Evolutionary conservation across 1,139 yeast species (phyloP).

Genomic region (Kazachstania sp.): DNA sequence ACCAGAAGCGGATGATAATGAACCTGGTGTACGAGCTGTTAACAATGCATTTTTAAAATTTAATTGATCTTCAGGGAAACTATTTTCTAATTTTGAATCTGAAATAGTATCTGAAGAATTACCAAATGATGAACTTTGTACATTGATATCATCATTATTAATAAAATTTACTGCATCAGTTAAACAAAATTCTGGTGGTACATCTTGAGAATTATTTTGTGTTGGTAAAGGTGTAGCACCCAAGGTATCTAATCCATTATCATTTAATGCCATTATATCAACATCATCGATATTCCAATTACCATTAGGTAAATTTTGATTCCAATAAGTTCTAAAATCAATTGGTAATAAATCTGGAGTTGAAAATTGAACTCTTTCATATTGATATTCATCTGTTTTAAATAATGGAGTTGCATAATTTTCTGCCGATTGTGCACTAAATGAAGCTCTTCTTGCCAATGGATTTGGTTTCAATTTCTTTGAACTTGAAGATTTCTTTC

Average conservation of each 20-base stretch:
- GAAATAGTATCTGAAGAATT: background rate
- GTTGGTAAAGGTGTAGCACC: background rate
- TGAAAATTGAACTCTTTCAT: slow-evolving; percentile 43
- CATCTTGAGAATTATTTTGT: background rate
- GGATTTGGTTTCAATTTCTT: background rate
- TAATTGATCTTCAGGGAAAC: background rate
- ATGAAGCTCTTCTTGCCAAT: slow-evolving; percentile 51
- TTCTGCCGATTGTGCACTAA: slow-evolving; percentile 67
- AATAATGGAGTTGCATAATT: slow-evolving; percentile 44
- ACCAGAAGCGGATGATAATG: background rate
- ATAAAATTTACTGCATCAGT: slow-evolving; percentile 1
- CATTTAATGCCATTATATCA: background rate
- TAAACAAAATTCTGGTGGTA: slow-evolving; percentile 6
- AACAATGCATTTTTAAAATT: background rate
- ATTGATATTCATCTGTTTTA: slow-evolving; percentile 3
- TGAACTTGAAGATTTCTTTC: background rate
- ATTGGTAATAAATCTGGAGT: slow-evolving; percentile 56
- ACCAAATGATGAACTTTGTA: background rate
- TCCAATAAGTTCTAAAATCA: slow-evolving; percentile 25
- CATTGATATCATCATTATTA: slow-evolving; percentile 1
- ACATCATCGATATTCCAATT: background rate
- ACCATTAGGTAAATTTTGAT: background rate
- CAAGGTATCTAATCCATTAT: background rate
- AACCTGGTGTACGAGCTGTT: background rate
- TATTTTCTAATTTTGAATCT: background rate